phyloP scores from a whole-genome alignment of 306 rosid species.

The Hippophae gyantsensis region DNA sequence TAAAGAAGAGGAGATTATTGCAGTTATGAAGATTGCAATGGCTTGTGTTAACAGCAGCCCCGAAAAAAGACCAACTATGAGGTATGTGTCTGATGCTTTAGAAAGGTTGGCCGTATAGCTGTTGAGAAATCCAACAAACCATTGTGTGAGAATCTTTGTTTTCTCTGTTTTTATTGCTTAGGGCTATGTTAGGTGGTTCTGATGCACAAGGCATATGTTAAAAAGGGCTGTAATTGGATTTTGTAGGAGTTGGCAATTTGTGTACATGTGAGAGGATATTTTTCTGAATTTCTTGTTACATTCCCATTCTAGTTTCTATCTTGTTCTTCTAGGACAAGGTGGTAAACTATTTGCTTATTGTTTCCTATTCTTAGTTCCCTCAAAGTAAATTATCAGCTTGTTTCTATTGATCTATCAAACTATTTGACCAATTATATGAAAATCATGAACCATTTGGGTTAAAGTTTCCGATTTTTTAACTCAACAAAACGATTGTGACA shows the following conservation, averaged over 20 bases:
- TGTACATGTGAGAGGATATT: conserved; percentile 10
- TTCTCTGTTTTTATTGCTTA: conserved; percentile 8
- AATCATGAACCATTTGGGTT: too few relatives aligned
- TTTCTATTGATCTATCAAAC: too few relatives aligned
- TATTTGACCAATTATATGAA: too few relatives aligned
- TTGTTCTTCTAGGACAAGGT: too few relatives aligned
- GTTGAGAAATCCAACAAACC: conserved; percentile 30
- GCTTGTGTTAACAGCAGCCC: conserved; percentile 81
- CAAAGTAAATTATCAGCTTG: too few relatives aligned
- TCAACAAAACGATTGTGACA: too few relatives aligned
- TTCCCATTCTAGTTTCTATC: too few relatives aligned
- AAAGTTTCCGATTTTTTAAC: too few relatives aligned
- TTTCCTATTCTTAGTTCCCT: too few relatives aligned
- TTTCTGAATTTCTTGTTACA: conserved; percentile 7
- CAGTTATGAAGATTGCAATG: conserved; percentile 79
- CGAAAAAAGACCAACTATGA: conserved; percentile 87
- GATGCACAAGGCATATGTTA: conserved; percentile 9
- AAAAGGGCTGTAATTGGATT: conserved; percentile 6
- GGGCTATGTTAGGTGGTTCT: conserved; percentile 17
- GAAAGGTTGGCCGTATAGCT: conserved; percentile 45
- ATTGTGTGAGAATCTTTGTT: conserved; percentile 17
- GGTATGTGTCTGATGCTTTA: conserved; percentile 72
- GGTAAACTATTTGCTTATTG: too few relatives aligned
- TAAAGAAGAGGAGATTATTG: conserved; percentile 71
- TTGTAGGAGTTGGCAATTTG: conserved; percentile 12